phyloP scores from a whole-genome alignment of 2,329 filamentous ascomycete genomes.

The Aspergillus fumigatiaffinis region DNA sequence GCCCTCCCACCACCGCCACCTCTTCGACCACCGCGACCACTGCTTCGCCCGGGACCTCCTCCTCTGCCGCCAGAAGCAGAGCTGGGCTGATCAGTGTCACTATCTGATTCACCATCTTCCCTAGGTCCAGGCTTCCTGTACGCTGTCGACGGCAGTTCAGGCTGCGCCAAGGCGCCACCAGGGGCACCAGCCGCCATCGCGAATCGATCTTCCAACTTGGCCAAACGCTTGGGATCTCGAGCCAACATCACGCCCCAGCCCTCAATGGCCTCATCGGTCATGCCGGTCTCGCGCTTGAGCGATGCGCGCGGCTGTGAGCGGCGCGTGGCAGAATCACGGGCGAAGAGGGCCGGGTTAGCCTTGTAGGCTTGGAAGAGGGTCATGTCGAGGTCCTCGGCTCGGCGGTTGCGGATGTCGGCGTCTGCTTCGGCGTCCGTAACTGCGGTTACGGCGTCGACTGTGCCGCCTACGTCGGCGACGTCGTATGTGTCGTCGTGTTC shows the following conservation, averaged over 20 bases:
- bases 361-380: constrained; percentile 70
- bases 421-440: constrained; percentile 49
- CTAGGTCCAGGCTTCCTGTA: constrained; percentile 48
- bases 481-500: constrained; percentile 98
- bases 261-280: constrained; percentile 92
- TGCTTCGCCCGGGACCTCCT: constrained; percentile 40
- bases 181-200: constrained; percentile 57
- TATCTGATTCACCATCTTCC: constrained; percentile 48
- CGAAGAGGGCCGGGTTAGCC: constrained; percentile 62
- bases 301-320: constrained; percentile 58
- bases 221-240: constrained; percentile 65
- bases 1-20: constrained; percentile 48
- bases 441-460: constrained; percentile 61
- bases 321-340: constrained; percentile 66
- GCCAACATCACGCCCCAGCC: constrained; percentile 87
- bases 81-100: constrained; percentile 34
- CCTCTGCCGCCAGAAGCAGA: constrained; percentile 23
- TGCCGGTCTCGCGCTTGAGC: constrained; percentile 71
- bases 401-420: constrained; percentile 47
- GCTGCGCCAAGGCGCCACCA: constrained; percentile 49
- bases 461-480: constrained; percentile 82
- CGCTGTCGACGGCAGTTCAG: constrained; percentile 60
- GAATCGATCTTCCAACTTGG: constrained; percentile 67
- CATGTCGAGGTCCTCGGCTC: constrained; percentile 56
- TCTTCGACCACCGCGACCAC: constrained; percentile 49